Percentiles rank a stretch among this genome's conserved stretches.
phyloP scores from a whole-genome alignment of 257 asterid species.

The Thymus quinquecostatus region DNA sequence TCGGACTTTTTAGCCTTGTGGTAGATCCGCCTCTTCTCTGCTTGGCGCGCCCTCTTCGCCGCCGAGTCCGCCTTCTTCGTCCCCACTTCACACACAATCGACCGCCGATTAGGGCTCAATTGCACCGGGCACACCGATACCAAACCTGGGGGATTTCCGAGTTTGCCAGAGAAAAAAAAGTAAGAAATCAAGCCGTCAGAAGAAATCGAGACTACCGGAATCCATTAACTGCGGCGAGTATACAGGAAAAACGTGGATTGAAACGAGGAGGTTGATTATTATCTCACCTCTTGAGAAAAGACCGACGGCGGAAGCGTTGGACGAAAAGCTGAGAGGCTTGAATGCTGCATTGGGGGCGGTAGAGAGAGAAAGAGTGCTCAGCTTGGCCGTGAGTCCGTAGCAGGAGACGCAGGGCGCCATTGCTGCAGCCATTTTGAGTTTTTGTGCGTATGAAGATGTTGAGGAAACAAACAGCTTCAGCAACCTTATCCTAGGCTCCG shows the following conservation, averaged over 20 bases:
- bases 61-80: slow-evolving; percentile 93
- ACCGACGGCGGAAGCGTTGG: slow-evolving; percentile 52
- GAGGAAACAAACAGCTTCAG: slow-evolving; percentile 12
- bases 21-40: slow-evolving; percentile 88
- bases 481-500: slow-evolving; percentile 33
- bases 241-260: neutral
- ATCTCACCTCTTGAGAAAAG: slow-evolving; percentile 67
- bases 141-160: slow-evolving; percentile 40
- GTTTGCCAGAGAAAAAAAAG: neutral
- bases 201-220: neutral
- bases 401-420: slow-evolving; percentile 66
- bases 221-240: neutral
- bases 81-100: slow-evolving; percentile 77
- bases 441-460: slow-evolving; percentile 16
- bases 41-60: slow-evolving; percentile 95
- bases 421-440: slow-evolving; percentile 47
- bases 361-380: slow-evolving; percentile 55
- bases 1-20: slow-evolving; percentile 80
- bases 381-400: slow-evolving; percentile 49
- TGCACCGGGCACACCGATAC: slow-evolving; percentile 49
- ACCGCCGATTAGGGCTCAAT: slow-evolving; percentile 46
- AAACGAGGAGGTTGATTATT: slow-evolving; percentile 4
- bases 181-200: neutral
- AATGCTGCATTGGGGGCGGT: slow-evolving; percentile 38
- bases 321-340: slow-evolving; percentile 76